Base-by-base conservation (phyloP, 2,329 filamentous ascomycete genomes). In the Xylaria sp. region DNA sequence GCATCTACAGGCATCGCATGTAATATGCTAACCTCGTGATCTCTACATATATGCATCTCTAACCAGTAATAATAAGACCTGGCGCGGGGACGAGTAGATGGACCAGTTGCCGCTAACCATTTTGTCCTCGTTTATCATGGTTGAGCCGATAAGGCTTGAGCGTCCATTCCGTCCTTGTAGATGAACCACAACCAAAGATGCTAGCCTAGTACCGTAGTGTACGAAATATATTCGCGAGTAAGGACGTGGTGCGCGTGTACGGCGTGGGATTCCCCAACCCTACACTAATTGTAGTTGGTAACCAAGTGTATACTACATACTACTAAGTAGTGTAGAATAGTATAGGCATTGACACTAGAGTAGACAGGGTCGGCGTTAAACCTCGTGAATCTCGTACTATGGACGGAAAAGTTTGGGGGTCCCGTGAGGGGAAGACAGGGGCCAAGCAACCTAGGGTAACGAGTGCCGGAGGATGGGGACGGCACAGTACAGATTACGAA, bases 391-490 rank as follows among this genome's bases (percentile, higher is more conserved):
- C 40, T 44, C 40, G 40, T 44, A n/a, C 40, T 16, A 44, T 44
- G 40, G 40, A 18, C 40, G 23, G n/a, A 47, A 23, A 47, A 21
- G 32, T 10, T 21, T 25, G 58, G 54, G 37, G 16, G 53, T 58
- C 59, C 60, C 65, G 60, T 63, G 65, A 67, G 65, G 65, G 60
- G 60, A 67, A 32, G 50, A 53, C 25, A 13, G 16, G 50, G 50
- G 50, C n/a, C n/a, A n/a, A 16, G 6, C 40, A n/a, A 44, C 13
- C 54, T 35, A 59, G 65, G 65, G 57, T 54, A 23, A 59, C 23
- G 59, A 32, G 32, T 25, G 50, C 59, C 59, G 18, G 40, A 21
- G 25, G 10, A 59, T 29, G 47, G 25, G 44, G 44, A 37, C 18
- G 5, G 37, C 29, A 29, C 51, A 32, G 27, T 54, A 35, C 27